Percentiles rank a stretch among this genome's conserved stretches.
These are phyloP conservation scores for Arachnopeziza araneosa DNA, from an alignment of 2,329 filamentous ascomycete species.

Conservation along the genomic window DNA sequence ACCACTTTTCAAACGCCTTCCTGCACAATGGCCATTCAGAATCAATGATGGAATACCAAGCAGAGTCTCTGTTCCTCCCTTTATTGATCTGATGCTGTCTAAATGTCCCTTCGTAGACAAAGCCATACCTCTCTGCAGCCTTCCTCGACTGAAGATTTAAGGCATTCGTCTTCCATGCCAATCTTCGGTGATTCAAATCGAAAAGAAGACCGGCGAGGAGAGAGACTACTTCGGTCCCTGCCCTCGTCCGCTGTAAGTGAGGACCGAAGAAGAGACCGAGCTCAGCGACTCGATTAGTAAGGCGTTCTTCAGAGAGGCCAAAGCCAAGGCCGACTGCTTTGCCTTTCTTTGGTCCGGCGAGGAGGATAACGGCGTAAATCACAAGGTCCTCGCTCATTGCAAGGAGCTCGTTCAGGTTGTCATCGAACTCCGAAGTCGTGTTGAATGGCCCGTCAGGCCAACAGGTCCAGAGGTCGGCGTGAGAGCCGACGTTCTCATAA, in stretches of 20 bases:
- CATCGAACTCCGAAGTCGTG: slow-evolving; percentile 4
- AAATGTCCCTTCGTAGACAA: slow-evolving; percentile 52
- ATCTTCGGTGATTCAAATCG: slow-evolving; percentile 45
- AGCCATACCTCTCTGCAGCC: slow-evolving; percentile 51
- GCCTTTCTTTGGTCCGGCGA: slow-evolving; percentile 6
- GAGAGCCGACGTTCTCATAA: slow-evolving; percentile 4
- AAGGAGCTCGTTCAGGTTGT: slow-evolving; percentile 3
- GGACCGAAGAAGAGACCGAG: slow-evolving; percentile 42
- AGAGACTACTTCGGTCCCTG: slow-evolving; percentile 52
- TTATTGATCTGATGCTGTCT: slow-evolving; percentile 54
- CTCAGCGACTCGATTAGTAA: slow-evolving; percentile 12
- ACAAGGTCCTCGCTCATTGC: slow-evolving; percentile 3
- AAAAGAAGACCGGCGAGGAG: slow-evolving; percentile 35
- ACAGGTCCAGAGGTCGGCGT: slow-evolving; percentile 10
- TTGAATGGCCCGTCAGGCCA: slow-evolving; percentile 9
- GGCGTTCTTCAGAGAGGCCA: slow-evolving; percentile 4
- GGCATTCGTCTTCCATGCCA: slow-evolving; percentile 58
- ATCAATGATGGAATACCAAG: slow-evolving; percentile 53
- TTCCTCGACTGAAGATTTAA: slow-evolving; percentile 47
- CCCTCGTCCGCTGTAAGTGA: slow-evolving; percentile 44
- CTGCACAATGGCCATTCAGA: slow-evolving; percentile 49
- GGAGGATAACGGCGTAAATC: slow-evolving; percentile 6
- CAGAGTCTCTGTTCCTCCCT: slow-evolving; percentile 49
- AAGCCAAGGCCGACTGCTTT: slow-evolving; percentile 9
- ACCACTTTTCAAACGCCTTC: slow-evolving; percentile 46